Evolutionary conservation across 176 grass and related monocot species (phyloP).

Genomic region (Carex kokanica): DNA sequence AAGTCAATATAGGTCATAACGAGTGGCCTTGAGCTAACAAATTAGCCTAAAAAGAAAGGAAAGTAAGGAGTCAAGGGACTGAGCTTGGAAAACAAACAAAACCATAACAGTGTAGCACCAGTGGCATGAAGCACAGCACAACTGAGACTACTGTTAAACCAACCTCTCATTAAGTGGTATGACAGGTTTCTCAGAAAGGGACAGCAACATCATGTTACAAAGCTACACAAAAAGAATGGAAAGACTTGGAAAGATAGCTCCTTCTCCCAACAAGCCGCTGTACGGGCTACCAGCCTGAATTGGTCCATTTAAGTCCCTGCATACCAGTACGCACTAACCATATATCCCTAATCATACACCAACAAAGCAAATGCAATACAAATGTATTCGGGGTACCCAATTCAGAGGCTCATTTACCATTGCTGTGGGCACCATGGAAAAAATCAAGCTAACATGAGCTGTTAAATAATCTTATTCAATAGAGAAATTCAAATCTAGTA

Average conservation of each 20-base stretch:
- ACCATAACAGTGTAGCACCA: background rate
- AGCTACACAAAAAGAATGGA: background rate
- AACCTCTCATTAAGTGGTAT: background rate
- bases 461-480: background rate
- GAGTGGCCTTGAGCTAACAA: background rate
- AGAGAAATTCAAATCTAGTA: background rate
- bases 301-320: background rate
- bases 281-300: background rate
- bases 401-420: background rate
- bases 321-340: background rate
- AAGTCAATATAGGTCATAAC: background rate
- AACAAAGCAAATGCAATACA: background rate
- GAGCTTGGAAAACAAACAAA: background rate
- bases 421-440: background rate
- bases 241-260: background rate
- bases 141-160: background rate
- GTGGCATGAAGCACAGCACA: background rate
- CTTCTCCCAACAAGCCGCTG: no score
- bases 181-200: background rate
- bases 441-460: background rate
- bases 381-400: background rate
- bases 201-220: background rate
- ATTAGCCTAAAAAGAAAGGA: background rate
- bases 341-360: background rate
- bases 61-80: background rate